Conservation (phyloP, 805 yeast genomes). For the Candida namnaoensis region DNA sequence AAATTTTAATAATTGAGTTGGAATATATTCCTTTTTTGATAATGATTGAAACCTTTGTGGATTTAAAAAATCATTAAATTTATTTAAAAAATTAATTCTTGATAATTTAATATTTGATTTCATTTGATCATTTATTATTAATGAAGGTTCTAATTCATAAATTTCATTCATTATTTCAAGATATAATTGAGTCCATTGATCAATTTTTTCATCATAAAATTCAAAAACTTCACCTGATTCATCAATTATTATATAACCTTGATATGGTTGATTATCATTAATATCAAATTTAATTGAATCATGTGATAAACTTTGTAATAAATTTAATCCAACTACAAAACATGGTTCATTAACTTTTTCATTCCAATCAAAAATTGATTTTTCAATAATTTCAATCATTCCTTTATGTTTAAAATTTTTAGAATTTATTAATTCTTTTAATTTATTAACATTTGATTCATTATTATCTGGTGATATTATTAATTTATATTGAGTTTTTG, state of each 20-base stretch:
- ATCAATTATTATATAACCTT: slow-evolving; percentile 72
- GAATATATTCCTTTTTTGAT: slow-evolving; percentile 66
- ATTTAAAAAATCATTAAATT: slow-evolving; percentile 37
- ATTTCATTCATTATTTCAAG: slow-evolving; percentile 40
- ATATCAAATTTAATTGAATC: slow-evolving; percentile 74
- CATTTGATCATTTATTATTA: too few relatives aligned
- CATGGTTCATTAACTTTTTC: slow-evolving; percentile 53
- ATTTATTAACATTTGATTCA: slow-evolving; percentile 13
- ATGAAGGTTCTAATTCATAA: not conserved
- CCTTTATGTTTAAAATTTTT: slow-evolving; percentile 37
- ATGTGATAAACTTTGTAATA: slow-evolving; percentile 78
- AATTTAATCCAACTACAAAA: slow-evolving; percentile 73
- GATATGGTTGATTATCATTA: slow-evolving; percentile 55
- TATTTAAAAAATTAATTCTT: slow-evolving; percentile 13
- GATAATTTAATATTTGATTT: too few relatives aligned
- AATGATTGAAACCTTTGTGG: slow-evolving; percentile 57
- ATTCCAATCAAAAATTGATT: slow-evolving; percentile 73
- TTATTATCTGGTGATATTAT: slow-evolving; percentile 26
- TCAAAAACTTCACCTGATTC: slow-evolving; percentile 69
- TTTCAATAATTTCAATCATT: slow-evolving; percentile 58
- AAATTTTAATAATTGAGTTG: slow-evolving; percentile 64
- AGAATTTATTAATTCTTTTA: not conserved
- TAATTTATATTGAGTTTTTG: slow-evolving; percentile 56
- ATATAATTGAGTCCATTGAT: slow-evolving; percentile 45
- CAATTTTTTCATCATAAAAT: slow-evolving; percentile 55